Base-by-base conservation (phyloP, 148 eudicot genomes). In the Spergularia bocconei region DNA sequence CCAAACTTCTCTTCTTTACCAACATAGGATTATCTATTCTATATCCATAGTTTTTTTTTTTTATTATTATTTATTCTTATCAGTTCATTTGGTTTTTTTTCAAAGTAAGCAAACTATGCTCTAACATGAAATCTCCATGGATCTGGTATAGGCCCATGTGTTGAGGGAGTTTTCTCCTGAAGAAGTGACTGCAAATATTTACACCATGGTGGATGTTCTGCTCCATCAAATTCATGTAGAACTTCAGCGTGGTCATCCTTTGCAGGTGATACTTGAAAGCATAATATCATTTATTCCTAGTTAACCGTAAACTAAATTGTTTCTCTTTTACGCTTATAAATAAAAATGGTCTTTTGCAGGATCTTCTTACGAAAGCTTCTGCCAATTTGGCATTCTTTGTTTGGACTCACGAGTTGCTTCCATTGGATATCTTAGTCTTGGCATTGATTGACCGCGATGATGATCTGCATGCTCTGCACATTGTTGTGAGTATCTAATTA, bases 371-470 rank as follows among this genome's bases (percentile, higher is more conserved):
- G 62, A 95, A 95, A 87, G 91, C 91, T 75, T 86, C 89, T 72
- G 77, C 91, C 53, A 92, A 92, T 75, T 81, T 95, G 74, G 88
- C 88, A 53, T 90, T 84, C 80, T 90, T 95, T 78, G 86, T 95
- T 67, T 95, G 96, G 97, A 95, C 82, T 48, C 92, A 89, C 77
- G 99, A 95, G 78, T 85, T 92, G 78, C 89, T 95, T 82, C 99
- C 99, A 70, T 84, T 95, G 88, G 99, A 95, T 81, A 92, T 92
- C 68, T 81, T 95, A 81, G 88, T 95, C 82, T 83, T 95, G 36
- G 97, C 99, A 71, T 86, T 95, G 72, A 90, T 88, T 78, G 99
- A 95, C 73, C 93, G 99, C n/a, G 99, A 95, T 77, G 99, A 95
- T 88, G 99, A 95, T 85, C 88, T 90, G 66, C 91, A 92, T 83